phyloP scores from a whole-genome alignment of 495 filamentous ascomycete species.

The Physcia stellaris region DNA sequence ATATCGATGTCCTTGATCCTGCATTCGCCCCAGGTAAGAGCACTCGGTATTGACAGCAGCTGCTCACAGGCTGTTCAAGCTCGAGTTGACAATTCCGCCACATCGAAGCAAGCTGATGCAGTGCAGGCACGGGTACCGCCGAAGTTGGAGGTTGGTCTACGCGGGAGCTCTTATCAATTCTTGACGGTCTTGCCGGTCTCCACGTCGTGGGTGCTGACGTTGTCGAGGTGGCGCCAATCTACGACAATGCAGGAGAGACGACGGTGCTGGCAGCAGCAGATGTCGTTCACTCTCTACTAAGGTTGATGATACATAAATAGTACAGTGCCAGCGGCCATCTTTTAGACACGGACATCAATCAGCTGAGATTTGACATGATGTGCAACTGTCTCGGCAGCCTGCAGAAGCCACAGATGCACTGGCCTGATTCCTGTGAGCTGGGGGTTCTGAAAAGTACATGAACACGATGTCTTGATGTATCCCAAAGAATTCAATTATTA shows the following conservation, averaged over 20 bases:
- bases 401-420: too few species aligned
- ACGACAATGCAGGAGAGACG: slow-evolving; percentile 71
- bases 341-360: too few species aligned
- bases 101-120: neutral
- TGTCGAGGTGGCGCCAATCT: slow-evolving; percentile 76
- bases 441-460: too few species aligned
- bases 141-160: slow-evolving; percentile 66
- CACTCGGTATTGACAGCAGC: too few species aligned
- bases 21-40: too few species aligned
- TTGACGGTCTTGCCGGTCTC: slow-evolving; percentile 53
- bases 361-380: slow-evolving; percentile 70
- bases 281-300: too few species aligned
- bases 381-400: slow-evolving; percentile 66
- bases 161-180: slow-evolving; percentile 53
- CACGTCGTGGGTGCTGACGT: slow-evolving; percentile 66
- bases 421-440: too few species aligned
- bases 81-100: slow-evolving; percentile 25
- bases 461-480: too few species aligned
- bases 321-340: too few species aligned
- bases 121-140: slow-evolving; percentile 55
- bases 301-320: too few species aligned
- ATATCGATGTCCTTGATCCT: slow-evolving; percentile 67
- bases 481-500: too few species aligned
- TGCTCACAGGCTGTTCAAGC: too few species aligned
- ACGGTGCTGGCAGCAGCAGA: slow-evolving; percentile 72